phyloP scores from a whole-genome alignment of 225 moss, liverwort and hornwort species.

The Bryum argenteum region DNA sequence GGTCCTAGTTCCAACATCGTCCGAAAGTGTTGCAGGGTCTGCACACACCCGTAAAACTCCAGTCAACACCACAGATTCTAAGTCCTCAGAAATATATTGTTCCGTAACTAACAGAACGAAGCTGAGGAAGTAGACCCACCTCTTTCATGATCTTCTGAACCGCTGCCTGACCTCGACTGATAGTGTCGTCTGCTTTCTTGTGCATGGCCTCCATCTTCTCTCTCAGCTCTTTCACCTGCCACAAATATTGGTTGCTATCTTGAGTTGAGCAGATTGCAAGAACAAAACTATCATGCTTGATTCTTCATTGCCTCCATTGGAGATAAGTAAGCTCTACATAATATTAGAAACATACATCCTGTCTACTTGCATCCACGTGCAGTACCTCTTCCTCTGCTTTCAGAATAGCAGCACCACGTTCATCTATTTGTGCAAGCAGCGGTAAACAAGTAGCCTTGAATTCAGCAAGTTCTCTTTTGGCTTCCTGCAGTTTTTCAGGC shows the following conservation, averaged over 20 bases:
- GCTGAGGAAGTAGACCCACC: constrained; percentile 31
- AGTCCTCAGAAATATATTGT: constrained; percentile 1
- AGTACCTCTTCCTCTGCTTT: constrained; percentile 60
- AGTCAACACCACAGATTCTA: constrained; percentile 22
- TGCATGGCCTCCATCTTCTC: constrained; percentile 42
- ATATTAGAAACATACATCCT: not conserved
- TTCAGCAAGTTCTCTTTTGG: constrained; percentile 53
- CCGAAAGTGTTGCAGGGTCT: constrained; percentile 52
- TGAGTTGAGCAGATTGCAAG: not conserved
- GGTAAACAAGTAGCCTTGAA: constrained; percentile 47
- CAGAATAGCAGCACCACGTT: constrained; percentile 49
- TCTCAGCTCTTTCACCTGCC: constrained; percentile 51
- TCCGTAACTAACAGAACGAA: not conserved
- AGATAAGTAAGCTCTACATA: constrained; percentile 20
- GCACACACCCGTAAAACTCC: constrained; percentile 27
- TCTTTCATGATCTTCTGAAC: constrained; percentile 57
- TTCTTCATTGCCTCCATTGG: not conserved
- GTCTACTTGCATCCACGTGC: constrained; percentile 1
- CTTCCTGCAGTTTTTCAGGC: constrained; percentile 47
- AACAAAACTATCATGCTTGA: constrained; percentile 4
- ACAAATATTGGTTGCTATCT: constrained; percentile 14
- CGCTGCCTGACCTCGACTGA: constrained; percentile 55
- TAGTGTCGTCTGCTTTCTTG: constrained; percentile 44
- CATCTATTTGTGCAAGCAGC: constrained; percentile 50
- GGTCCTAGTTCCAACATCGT: constrained; percentile 36